A percentile compares a stretch with the other conserved stretches of the same genome.
Conservation (phyloP, 179 eudicot genomes). For the Sideroxylon spinosum region DNA sequence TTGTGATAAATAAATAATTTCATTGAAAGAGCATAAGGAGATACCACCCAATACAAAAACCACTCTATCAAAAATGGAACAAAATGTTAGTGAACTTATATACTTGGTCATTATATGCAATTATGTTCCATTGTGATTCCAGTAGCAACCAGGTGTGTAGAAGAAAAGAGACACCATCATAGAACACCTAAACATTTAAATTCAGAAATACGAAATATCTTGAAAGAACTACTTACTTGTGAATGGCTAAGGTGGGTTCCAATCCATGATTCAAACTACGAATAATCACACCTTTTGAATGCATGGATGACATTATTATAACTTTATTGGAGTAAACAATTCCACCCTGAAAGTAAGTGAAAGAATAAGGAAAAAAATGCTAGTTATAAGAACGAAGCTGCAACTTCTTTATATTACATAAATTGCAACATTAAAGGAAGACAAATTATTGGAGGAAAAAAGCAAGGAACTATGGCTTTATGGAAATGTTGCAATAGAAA, state of each 20-base stretch:
- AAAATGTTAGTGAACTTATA: neutral
- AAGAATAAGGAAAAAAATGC: neutral
- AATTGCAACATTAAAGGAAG: neutral
- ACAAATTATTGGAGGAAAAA: constrained; percentile 2
- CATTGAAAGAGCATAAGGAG: no score
- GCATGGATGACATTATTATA: constrained; percentile 40
- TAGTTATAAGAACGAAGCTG: constrained; percentile 13
- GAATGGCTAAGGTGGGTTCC: constrained; percentile 49
- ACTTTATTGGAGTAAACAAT: constrained; percentile 63
- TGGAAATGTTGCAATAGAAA: neutral
- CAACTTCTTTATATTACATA: neutral
- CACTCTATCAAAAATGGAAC: no score
- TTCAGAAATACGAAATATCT: neutral
- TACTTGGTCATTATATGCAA: neutral
- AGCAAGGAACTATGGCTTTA: neutral
- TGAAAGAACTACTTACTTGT: constrained; percentile 37
- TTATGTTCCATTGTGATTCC: neutral
- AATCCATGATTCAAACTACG: constrained; percentile 39
- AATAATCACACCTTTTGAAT: constrained; percentile 38
- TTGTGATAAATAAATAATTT: no score
- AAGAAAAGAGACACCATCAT: neutral
- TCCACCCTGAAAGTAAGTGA: constrained; percentile 50
- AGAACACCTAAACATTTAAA: neutral
- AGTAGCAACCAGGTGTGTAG: neutral
- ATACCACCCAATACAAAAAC: no score